Evolutionary conservation across 2,329 filamentous ascomycete genomes (phyloP), one percentile per base, ranked within the genome.

Genomic region (Neonectria faginata): DNA sequence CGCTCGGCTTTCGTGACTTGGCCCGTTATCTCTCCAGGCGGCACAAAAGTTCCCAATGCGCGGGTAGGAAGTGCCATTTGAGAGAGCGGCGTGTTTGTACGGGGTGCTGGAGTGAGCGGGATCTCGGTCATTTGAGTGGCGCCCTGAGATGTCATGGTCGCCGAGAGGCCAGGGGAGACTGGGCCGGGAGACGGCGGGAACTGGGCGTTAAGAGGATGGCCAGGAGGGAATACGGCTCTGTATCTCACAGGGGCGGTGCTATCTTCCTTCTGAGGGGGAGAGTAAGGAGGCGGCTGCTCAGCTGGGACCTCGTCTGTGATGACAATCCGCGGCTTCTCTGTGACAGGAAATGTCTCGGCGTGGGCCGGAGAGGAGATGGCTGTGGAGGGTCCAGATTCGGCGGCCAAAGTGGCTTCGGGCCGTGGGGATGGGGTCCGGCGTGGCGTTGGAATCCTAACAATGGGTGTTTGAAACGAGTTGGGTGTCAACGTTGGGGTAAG

Each of bases 71-170:
- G 78, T 0, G 70, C 73, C 18, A 70, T 64, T 42, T 68, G 71
- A 22, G 66, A 60, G 18, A 64, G 59, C 22, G 64, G 67, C 41
- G 64, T 36, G 18, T 64, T 67, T 25, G 67, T 60, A 14, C 66
- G 67, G 29, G 74, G 66, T 4, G 78, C 73, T 3, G 85, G 84
- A 0, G 84, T 86, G 27, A 87, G 75, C 1, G 86, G 85, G 12
- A 92, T 85, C 10, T 89, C 84, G 1, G 84, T 83, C 81, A 92
- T 82, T 22, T 81, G 83, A 48, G 91, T 88, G 2, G 83, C 86
- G 1, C 89, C 86, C 61, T 87, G 85, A 0, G 88, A 87, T 11
- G 85, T 86, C 83, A 92, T 91, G 0, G 86, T 86, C 14, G 83
- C 82, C 41, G 88, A 83, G 42, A 91, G 79, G 0, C 84, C 89